Conservation (phyloP, 169 alveolate species). For the Plasmodium malariae region DNA sequence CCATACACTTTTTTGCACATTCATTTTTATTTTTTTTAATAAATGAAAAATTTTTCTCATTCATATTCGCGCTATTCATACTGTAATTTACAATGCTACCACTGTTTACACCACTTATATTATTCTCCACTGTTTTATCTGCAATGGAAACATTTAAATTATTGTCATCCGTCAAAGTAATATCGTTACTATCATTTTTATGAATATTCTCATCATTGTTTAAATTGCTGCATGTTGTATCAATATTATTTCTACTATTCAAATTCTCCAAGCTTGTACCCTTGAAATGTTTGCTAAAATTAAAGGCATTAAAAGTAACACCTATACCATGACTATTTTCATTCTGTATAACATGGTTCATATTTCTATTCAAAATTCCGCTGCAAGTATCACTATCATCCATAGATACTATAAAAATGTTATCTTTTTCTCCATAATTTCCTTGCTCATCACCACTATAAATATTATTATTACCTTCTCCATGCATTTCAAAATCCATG, state of each 20-base stretch:
- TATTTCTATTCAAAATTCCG: background rate
- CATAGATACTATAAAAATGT: background rate
- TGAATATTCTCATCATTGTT: background rate
- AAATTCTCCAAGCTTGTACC: background rate
- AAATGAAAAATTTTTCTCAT: background rate
- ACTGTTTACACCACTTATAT: background rate
- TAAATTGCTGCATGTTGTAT: conserved; percentile 5
- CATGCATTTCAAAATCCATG: background rate
- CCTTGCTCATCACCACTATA: background rate
- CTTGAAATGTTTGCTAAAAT: background rate
- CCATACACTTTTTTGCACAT: background rate
- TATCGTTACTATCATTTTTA: background rate
- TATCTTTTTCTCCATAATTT: background rate
- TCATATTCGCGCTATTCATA: background rate
- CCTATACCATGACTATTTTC: background rate
- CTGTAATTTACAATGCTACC: background rate
- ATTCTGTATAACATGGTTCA: background rate
- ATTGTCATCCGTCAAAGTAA: conserved; percentile 11
- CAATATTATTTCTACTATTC: conserved; percentile 6
- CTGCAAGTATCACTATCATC: background rate
- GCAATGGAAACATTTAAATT: background rate
- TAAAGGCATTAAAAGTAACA: background rate
- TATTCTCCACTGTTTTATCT: conserved; percentile 15
- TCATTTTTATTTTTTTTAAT: background rate
- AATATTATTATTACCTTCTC: background rate